Evolutionary conservation across 495 filamentous ascomycete genomes (phyloP), one percentile per base, ranked within the genome.

Genomic region (Lichina pygmaea): DNA sequence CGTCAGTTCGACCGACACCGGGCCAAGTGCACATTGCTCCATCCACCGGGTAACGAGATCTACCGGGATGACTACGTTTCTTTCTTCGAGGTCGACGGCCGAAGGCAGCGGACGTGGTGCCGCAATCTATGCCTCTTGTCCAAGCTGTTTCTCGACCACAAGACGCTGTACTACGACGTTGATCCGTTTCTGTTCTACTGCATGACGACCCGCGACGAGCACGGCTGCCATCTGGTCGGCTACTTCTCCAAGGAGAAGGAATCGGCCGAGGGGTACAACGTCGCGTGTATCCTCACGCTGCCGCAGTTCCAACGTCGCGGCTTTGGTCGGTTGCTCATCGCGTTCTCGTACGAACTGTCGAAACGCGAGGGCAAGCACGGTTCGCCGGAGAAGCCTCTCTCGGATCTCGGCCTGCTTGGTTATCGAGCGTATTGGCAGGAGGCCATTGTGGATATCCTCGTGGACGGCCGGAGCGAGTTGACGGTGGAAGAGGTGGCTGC

Each of bases 181-280:
- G 89, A 97, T 55, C 89, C 89, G 8, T 97, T 97, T 60, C 64
- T 95, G 8, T 97, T 95, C 66, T 97, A 97, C 63, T 86, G 86
- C 70, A 97, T 97, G 89, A 79, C 74, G 44, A 78, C 73, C 11
- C 73, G 84, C 46, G 80, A 82, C 48, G 77, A 81, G 42, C 78
- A 77, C 43, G 89, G 89, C 8, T 86, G 77, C 56, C 89, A 95
- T 55, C 67, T 97, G 0, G 81, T 95, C 44, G 89, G 89, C 46
- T 97, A 93, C 57, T 97, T 97, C 59, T 86, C 79, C 52, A 97
- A 97, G 57, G 89, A 97, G 62, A 97, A 97, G 50, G 91, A 95
- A 57, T 82, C 76, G 33, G 83, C 83, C 1, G 89, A 95, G 44
- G 82, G 80, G 16, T 97, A 95, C 64, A 97, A 97, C 60, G 73